These are phyloP conservation scores for Wickerhamomyces strasburgensis DNA, from an alignment of 805 yeast species.

Conservation along the genomic window DNA sequence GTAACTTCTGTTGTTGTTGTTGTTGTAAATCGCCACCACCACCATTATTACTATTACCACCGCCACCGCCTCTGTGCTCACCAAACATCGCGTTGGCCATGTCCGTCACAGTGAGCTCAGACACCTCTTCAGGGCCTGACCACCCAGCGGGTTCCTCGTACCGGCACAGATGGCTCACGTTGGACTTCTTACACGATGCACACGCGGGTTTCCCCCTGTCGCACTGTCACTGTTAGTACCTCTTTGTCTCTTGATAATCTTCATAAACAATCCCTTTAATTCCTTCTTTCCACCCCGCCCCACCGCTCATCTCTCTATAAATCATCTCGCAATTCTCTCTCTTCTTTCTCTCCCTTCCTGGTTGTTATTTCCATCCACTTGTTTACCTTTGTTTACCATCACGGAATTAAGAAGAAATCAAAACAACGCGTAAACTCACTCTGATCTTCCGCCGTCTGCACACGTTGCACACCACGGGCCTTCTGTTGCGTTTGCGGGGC, in stretches of 20 bases:
- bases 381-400: no score
- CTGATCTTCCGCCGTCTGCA: constrained; percentile 28
- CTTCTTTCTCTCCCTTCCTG: no score
- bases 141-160: constrained; percentile 20
- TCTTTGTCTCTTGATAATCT: no score
- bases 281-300: no score
- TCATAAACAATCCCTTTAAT: no score
- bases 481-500: constrained; percentile 17
- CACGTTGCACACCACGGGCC: constrained; percentile 26
- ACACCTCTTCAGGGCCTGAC: constrained; percentile 2
- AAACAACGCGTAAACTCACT: constrained; percentile 15
- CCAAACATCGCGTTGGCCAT: not conserved
- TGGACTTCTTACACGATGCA: constrained; percentile 23
- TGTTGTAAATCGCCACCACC: not conserved
- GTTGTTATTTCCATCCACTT: no score
- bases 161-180: constrained; percentile 20
- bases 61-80: no score
- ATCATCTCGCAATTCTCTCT: no score
- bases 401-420: constrained; percentile 8
- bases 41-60: not conserved
- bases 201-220: constrained; percentile 26
- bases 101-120: not conserved
- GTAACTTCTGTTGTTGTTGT: constrained; percentile 11
- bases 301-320: no score
- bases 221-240: constrained; percentile 17